Percentiles rank a stretch among this genome's conserved stretches.
Conservation (phyloP, 768 basidiomycete genomes). For the Kwoniella mangroviensis region DNA sequence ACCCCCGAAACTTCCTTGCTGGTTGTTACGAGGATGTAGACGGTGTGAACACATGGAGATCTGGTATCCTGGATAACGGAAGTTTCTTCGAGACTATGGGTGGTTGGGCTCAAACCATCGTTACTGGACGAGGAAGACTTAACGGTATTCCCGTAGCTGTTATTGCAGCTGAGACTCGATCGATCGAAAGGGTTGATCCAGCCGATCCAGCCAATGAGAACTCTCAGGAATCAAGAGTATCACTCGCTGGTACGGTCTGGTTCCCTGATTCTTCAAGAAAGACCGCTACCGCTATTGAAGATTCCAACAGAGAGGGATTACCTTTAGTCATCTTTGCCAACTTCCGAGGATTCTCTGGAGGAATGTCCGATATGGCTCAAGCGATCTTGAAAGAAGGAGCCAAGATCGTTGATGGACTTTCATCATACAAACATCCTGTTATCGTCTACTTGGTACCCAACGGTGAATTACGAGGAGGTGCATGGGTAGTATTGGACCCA, state of each 20-base stretch:
- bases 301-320: conserved; percentile 94
- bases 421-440: conserved; percentile 94
- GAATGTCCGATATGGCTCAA: conserved; percentile 69
- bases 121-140: conserved; percentile 92
- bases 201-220: conserved; percentile 97
- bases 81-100: conserved; percentile 99
- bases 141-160: conserved; percentile 97
- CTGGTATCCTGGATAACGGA: conserved; percentile 94
- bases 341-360: conserved; percentile 99
- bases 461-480: conserved; percentile 96
- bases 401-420: conserved; percentile 97
- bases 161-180: conserved; percentile 86
- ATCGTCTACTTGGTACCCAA: conserved; percentile 99
- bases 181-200: conserved; percentile 92
- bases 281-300: conserved; percentile 98
- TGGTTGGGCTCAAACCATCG: conserved; percentile 99
- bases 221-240: conserved; percentile 95
- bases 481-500: conserved; percentile 98
- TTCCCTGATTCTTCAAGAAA: conserved; percentile 99
- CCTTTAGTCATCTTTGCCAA: conserved; percentile 99
- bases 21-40: conserved; percentile 82
- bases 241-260: conserved; percentile 98
- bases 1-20: conserved; percentile 97
- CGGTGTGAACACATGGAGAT: conserved; percentile 69
- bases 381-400: conserved; percentile 96